phyloP scores from a whole-genome alignment of 75 land plant genomes.

The Cunninghamia lanceolata region DNA sequence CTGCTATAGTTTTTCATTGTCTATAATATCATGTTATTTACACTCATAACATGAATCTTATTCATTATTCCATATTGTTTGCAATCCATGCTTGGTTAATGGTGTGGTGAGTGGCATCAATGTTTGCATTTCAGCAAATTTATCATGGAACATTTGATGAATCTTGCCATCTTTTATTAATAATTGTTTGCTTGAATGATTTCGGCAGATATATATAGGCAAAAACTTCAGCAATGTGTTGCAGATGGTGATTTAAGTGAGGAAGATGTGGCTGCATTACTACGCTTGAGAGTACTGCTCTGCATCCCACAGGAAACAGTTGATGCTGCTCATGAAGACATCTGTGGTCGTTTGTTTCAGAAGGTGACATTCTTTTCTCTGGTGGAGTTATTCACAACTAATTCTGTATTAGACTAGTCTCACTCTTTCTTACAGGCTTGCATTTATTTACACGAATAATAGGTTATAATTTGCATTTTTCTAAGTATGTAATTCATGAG shows the following conservation, averaged over 20 bases:
- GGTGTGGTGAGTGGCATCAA: not conserved
- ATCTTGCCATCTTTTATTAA: not conserved
- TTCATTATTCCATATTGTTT: not conserved
- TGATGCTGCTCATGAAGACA: conserved; percentile 85
- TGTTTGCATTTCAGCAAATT: not conserved
- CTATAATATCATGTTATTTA: not conserved
- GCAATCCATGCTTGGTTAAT: not conserved
- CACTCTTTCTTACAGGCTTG: not conserved
- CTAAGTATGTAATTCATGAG: not conserved
- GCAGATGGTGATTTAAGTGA: conserved; percentile 81
- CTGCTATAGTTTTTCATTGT: not conserved
- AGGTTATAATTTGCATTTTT: too few relatives aligned
- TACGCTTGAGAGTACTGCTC: conserved; percentile 70
- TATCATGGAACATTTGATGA: not conserved
- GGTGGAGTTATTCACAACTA: not conserved
- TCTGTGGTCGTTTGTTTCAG: conserved; percentile 87
- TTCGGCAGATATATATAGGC: conserved; percentile 79
- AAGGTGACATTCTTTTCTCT: conserved; percentile 48
- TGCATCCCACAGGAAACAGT: conserved; percentile 89
- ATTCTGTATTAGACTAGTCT: not conserved
- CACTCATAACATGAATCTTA: not conserved
- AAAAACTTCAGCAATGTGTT: conserved; percentile 87
- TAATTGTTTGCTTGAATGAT: not conserved
- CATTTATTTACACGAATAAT: not conserved
- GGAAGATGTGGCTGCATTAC: conserved; percentile 64